Base-by-base conservation (phyloP, 306 rosid genomes). In the Delonix regia region DNA sequence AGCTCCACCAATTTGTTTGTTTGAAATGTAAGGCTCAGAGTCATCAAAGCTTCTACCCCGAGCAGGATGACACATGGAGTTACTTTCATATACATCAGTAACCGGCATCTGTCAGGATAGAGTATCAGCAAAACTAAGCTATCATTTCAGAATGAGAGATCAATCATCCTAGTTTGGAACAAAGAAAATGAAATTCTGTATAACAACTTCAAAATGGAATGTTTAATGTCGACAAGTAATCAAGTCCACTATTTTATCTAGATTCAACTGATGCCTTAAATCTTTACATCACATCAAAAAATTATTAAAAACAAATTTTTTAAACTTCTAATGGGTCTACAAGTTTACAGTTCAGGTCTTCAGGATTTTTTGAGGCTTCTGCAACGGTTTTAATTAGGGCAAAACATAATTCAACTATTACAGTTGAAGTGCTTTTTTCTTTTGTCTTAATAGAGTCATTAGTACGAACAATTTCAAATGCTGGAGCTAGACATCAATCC, bases 31-130 rank as follows among this genome's bases (percentile, higher is more conserved):
- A 66, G 91, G 86, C 41, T 93, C 98, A 6, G 92, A 71, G 22
- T 93, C 93, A 66, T 90, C 94, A 81, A 88, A 86, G 74, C 86
- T 85, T 79, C 91, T 83, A 28, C 87, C 87, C 5, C 79, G 85
- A 51, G 57, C 59, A 63, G 81, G 89, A 74, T 81, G 82, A 83
- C 57, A 74, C 56, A 83, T 60, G 48, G 87, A 33, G 9, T 15
- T 70, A 59, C 82, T 77, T 63, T 88, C 89, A 56, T 62, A 81
- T 67, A 77, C 59, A 73, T 87, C 76, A 59, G 93, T 44, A 48
- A 65, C 71, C 52, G 89, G 88, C 76, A 91, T 82, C 94, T 93
- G 69, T 9, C 79, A 53, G 44, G 57, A 72, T 67, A 75, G 19
- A 71, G 74, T 3, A 69, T 71, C 38, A 68, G 81, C 67, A 79